Percentiles rank a stretch among this genome's conserved stretches.
Conservation (phyloP, 2,329 filamentous ascomycete species). For the Cladosporium sp. region DNA sequence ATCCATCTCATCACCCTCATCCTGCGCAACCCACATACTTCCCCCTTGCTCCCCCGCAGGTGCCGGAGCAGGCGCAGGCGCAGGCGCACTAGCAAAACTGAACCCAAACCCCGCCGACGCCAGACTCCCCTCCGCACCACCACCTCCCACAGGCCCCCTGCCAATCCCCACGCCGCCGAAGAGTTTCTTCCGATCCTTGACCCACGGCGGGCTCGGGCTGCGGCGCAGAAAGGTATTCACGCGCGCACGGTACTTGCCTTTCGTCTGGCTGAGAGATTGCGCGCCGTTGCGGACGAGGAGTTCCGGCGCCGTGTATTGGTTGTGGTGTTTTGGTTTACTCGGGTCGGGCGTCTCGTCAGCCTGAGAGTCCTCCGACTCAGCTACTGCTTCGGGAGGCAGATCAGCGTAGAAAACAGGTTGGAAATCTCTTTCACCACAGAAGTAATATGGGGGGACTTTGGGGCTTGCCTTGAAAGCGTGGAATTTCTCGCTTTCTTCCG, state of each 20-base stretch:
- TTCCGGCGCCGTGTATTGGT: conserved; percentile 27
- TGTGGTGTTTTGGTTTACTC: conserved; percentile 19
- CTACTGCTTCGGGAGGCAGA: not conserved
- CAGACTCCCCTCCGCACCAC: not conserved
- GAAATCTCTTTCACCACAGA: conserved; percentile 26
- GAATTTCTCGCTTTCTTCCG: conserved; percentile 17
- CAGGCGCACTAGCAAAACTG: conserved; percentile 3
- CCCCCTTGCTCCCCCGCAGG: not conserved
- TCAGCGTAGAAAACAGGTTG: conserved; percentile 19
- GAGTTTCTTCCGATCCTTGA: conserved; percentile 10
- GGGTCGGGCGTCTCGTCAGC: not conserved
- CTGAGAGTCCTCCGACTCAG: not conserved
- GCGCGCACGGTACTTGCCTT: conserved; percentile 10
- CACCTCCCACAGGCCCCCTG: not conserved
- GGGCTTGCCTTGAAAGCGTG: conserved; percentile 15
- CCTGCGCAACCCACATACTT: conserved; percentile 13
- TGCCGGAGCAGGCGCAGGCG: not conserved
- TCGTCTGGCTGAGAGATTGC: conserved; percentile 15
- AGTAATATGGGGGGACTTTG: conserved; percentile 21
- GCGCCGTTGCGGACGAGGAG: conserved; percentile 25
- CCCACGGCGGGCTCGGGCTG: conserved; percentile 11
- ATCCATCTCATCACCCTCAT: not conserved
- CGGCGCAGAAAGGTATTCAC: conserved; percentile 16
- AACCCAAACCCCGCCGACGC: not conserved
- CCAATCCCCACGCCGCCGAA: conserved; percentile 12